Conservation (phyloP, 805 yeast species). For the Teunomyces panamensis region DNA sequence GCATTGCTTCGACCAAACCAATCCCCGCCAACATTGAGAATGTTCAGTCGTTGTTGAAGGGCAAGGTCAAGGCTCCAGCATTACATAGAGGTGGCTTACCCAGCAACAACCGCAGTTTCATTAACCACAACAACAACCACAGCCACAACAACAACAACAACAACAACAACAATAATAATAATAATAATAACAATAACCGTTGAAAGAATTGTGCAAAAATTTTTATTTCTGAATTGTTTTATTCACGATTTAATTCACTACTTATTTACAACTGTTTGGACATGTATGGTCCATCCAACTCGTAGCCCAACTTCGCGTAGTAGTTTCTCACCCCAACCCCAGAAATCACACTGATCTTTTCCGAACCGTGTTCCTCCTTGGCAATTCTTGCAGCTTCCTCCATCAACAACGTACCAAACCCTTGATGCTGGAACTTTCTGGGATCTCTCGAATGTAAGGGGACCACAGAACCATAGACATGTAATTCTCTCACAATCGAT, state of each 20-base stretch:
- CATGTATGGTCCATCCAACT: constrained; percentile 95
- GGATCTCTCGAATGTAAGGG: constrained; percentile 97
- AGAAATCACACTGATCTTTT: constrained; percentile 87
- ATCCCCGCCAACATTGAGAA: constrained; percentile 24
- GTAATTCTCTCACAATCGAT: constrained; percentile 93
- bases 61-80: constrained; percentile 43
- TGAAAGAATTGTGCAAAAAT: not conserved
- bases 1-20: constrained; percentile 5
- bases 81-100: constrained; percentile 42
- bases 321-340: constrained; percentile 98
- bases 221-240: constrained; percentile 1
- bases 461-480: constrained; percentile 96
- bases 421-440: constrained; percentile 97
- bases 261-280: constrained; percentile 49
- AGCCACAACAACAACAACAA: not conserved
- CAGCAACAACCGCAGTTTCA: constrained; percentile 11
- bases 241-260: not conserved
- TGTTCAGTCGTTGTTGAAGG: constrained; percentile 37
- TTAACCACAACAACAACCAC: constrained; percentile 1
- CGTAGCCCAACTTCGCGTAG: constrained; percentile 88
- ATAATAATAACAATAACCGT: not conserved
- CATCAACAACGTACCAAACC: constrained; percentile 95
- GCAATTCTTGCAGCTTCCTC: constrained; percentile 98
- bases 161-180: no score
- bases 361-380: constrained; percentile 88